Percentiles rank a stretch among this genome's conserved stretches.
These are phyloP conservation scores for Chrysosphaeria jannelii DNA, from an alignment of 2,329 filamentous ascomycete species.

Conservation along the genomic window DNA sequence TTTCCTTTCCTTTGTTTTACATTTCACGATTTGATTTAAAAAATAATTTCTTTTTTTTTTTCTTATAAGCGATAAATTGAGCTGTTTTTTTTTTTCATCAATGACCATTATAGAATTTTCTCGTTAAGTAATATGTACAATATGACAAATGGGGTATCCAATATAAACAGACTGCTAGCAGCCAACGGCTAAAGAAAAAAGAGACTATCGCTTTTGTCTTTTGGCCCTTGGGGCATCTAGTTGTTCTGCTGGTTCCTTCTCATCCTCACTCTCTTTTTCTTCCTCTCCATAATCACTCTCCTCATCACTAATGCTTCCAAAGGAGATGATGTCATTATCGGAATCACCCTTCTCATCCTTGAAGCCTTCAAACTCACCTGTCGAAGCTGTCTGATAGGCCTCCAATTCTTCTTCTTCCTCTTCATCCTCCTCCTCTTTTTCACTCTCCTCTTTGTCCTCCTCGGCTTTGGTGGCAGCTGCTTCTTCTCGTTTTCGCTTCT, in stretches of 20 bases:
- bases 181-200: no score
- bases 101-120: no score
- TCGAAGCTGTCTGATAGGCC: conserved; percentile 16
- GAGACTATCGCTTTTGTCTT: conserved; percentile 1
- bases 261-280: conserved; percentile 1
- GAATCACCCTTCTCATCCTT: conserved; percentile 11
- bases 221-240: conserved; percentile 2
- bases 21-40: no score
- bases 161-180: no score
- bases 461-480: conserved; percentile 3
- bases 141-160: no score
- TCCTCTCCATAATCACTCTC: conserved; percentile 3
- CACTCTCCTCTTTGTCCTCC: conserved; percentile 17
- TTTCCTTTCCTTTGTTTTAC: no score
- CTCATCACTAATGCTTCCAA: conserved; percentile 5
- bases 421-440: conserved; percentile 26
- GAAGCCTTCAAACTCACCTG: conserved; percentile 19
- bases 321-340: conserved; percentile 5
- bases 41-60: no score
- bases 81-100: no score
- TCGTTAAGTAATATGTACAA: no score
- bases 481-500: conserved; percentile 40
- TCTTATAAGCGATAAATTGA: no score
- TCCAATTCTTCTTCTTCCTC: conserved; percentile 41
- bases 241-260: conserved; percentile 1